phyloP scores from a whole-genome alignment of 2,329 filamentous ascomycete species.

The Fusarium sp. region DNA sequence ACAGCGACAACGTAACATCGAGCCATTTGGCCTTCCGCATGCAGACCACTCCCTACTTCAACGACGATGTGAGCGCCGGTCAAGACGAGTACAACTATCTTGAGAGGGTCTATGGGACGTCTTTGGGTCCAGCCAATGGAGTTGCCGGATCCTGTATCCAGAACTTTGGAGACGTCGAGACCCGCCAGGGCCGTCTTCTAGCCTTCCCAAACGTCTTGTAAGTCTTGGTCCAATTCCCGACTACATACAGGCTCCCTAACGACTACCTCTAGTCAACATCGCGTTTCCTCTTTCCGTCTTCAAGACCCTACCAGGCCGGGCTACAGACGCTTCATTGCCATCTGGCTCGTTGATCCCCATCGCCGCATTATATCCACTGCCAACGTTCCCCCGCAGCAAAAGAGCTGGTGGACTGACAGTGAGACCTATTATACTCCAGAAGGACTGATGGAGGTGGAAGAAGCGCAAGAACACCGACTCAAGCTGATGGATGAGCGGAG shows the following conservation, averaged over 20 bases:
- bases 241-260: fast-evolving
- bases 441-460: background rate
- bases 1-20: constrained; percentile 5
- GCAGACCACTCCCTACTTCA: background rate
- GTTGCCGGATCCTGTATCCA: background rate
- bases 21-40: background rate
- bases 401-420: background rate
- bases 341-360: constrained; percentile 18
- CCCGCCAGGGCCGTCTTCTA: background rate
- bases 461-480: background rate
- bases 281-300: background rate
- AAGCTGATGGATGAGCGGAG: constrained; percentile 11
- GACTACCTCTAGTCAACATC: background rate
- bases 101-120: background rate
- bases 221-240: fast-evolving
- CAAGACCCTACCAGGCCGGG: constrained; percentile 8
- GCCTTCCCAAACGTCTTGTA: constrained; percentile 15
- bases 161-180: constrained; percentile 6
- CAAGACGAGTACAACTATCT: background rate
- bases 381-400: constrained; percentile 5
- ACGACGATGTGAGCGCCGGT: background rate
- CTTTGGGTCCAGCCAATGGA: background rate
- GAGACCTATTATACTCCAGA: background rate
- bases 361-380: background rate
- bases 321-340: background rate